Evolutionary conservation across 495 filamentous ascomycete genomes (phyloP), one percentile per base, ranked within the genome.

Genomic region (Parathielavia appendiculata): DNA sequence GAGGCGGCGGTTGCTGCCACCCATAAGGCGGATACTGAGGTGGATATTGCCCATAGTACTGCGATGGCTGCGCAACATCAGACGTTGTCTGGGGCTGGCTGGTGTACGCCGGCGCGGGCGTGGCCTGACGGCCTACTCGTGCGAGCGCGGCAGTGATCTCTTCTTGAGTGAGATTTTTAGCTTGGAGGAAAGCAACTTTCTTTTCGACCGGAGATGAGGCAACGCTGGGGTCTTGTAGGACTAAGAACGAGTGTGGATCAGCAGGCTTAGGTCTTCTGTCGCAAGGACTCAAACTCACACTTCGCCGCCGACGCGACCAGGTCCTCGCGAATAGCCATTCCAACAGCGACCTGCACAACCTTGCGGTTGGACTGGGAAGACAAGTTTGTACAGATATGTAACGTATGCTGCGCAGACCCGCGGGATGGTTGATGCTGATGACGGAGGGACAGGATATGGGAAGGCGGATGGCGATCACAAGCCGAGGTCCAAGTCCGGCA

Each of bases 81-180:
- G 63, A 51, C 20, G 62, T 16, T 17, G 60, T 60, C n/a, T 68
- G 62, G 56, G 83, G 71, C 51, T 30, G 26, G 26, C 3, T 6
- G 26, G 79, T 66, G 63, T 82, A 76, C 60, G 81, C 72, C 49
- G 81, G 75, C 58, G 82, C 75, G 36, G 72, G 57, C 58, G 76
- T 73, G 46, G 81, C 70, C 40, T 74, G 66, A 57, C 86, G 80
- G 34, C 84, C 83, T 40, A 81, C 83, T 60, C 92, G 82, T 41
- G 88, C 83, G 54, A 99, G 81, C 19, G 93, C 88, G 38, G 83
- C 74, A 67, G 91, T 89, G 57, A 99, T 85, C 73, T 99, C 93
- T 72, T 97, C 91, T 72, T 91, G 89, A 4, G 92, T 97, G 16
- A 99, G 81, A 68, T 97, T 97, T 73, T 99, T 99, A 0, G 92